These are phyloP conservation scores for Flaveria linearis DNA, from an alignment of 129 eudicot genomes.

Conservation along the genomic window DNA sequence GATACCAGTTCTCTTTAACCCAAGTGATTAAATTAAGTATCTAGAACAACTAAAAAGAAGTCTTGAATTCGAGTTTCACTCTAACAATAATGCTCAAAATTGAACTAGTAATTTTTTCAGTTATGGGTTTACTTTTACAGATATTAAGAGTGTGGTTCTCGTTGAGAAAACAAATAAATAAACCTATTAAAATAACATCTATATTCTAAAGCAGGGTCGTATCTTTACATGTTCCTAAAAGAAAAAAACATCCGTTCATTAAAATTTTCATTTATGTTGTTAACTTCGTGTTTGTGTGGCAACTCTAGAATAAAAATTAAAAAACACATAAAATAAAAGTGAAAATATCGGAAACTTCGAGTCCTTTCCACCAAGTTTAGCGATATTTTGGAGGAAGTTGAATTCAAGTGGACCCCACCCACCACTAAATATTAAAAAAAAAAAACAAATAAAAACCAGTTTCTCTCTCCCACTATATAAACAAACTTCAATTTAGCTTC, in stretches of 20 bases:
- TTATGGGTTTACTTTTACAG: too few relatives aligned
- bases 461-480: conserved; percentile 27
- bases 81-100: too few relatives aligned
- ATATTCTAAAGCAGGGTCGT: too few relatives aligned
- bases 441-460: neutral
- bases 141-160: too few relatives aligned
- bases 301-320: neutral
- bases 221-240: too few relatives aligned
- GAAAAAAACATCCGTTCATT: neutral
- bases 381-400: conserved; percentile 11
- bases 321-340: neutral
- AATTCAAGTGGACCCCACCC: conserved; percentile 23
- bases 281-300: neutral
- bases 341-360: conserved; percentile 32
- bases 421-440: neutral
- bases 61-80: too few relatives aligned
- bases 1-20: too few relatives aligned
- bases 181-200: too few relatives aligned
- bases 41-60: too few relatives aligned
- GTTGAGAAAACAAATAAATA: too few relatives aligned
- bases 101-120: too few relatives aligned
- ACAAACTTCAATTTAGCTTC: conserved; percentile 29
- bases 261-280: neutral
- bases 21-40: too few relatives aligned
- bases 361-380: conserved; percentile 30